These are phyloP conservation scores for Fusarium albidum DNA, from an alignment of 2,329 filamentous ascomycete genomes.

Conservation along the genomic window DNA sequence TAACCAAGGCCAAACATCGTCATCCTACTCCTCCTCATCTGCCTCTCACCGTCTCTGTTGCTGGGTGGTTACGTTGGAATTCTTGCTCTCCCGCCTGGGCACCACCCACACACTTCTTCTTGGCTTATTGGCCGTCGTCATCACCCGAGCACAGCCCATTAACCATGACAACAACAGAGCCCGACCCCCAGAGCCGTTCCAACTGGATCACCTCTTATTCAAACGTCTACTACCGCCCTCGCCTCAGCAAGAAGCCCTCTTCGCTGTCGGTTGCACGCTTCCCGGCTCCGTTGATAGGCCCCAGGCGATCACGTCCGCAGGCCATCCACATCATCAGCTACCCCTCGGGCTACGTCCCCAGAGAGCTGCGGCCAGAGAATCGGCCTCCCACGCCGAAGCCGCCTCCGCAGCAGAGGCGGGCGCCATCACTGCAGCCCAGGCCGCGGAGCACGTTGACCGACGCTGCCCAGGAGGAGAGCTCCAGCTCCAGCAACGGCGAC, in stretches of 20 bases:
- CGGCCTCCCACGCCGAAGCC: constrained; percentile 27
- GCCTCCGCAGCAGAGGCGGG: constrained; percentile 19
- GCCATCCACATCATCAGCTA: constrained; percentile 54
- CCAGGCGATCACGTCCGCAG: constrained; percentile 50
- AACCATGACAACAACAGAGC: constrained; percentile 37
- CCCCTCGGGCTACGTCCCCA: constrained; percentile 54
- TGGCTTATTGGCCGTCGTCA: constrained; percentile 36
- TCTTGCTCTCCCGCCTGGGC: constrained; percentile 33
- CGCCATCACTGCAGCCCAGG: constrained; percentile 34
- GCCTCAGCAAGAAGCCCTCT: constrained; percentile 36
- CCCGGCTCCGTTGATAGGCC: constrained; percentile 50
- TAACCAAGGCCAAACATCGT: neutral
- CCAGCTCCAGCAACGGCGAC: constrained; percentile 23
- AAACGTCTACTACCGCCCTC: constrained; percentile 41
- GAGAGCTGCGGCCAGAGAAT: constrained; percentile 48
- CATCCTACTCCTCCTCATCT: constrained; percentile 2
- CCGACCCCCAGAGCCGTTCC: constrained; percentile 32
- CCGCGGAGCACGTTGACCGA: constrained; percentile 12
- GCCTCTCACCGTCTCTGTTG: constrained; percentile 4
- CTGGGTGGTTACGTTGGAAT: constrained; percentile 8
- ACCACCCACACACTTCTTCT: constrained; percentile 22
- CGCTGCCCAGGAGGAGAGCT: constrained; percentile 1
- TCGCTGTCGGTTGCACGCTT: constrained; percentile 35
- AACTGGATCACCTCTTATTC: constrained; percentile 39
- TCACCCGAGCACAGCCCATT: constrained; percentile 30